These are phyloP conservation scores for Leccinum cinnamomeum DNA, from an alignment of 1,284 basidiomycete species.

Conservation along the genomic window DNA sequence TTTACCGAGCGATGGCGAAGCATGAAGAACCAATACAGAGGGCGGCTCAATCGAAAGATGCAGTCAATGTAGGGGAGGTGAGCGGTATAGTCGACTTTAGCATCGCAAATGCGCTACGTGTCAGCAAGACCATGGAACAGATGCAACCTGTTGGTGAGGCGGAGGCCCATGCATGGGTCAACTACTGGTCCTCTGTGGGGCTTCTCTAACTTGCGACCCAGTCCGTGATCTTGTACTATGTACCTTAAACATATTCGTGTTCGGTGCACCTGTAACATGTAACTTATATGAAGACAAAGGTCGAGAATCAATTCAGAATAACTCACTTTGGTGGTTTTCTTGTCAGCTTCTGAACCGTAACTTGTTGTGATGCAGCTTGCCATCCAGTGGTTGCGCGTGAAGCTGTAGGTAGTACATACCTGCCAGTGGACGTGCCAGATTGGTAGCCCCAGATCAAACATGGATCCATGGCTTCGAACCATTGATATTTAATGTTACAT, in stretches of 20 bases:
- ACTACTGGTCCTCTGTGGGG: conserved; percentile 18
- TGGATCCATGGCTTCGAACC: no score
- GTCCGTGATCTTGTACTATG: neutral
- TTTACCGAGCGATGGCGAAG: conserved; percentile 10
- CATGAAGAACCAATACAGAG: conserved; percentile 1
- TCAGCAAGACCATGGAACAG: conserved; percentile 14
- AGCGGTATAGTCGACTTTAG: conserved; percentile 11
- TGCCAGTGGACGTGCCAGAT: no score
- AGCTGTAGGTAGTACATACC: no score
- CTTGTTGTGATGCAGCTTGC: no score
- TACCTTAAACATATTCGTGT: no score
- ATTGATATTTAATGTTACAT: no score
- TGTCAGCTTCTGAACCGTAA: neutral
- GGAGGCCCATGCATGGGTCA: conserved; percentile 22
- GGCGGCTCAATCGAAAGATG: neutral
- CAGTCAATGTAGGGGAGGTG: conserved; percentile 5
- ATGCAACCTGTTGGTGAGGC: conserved; percentile 17
- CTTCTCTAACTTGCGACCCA: conserved; percentile 9
- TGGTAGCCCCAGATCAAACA: no score
- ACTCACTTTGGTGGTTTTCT: neutral
- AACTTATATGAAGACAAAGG: neutral
- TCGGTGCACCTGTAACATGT: no score
- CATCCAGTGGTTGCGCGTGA: no score
- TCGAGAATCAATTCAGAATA: neutral
- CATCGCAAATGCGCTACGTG: conserved; percentile 7